Evolutionary conservation across 345 rosid species (phyloP), one percentile per base, ranked within the genome.

Genomic region (Odontarrhena argentea): DNA sequence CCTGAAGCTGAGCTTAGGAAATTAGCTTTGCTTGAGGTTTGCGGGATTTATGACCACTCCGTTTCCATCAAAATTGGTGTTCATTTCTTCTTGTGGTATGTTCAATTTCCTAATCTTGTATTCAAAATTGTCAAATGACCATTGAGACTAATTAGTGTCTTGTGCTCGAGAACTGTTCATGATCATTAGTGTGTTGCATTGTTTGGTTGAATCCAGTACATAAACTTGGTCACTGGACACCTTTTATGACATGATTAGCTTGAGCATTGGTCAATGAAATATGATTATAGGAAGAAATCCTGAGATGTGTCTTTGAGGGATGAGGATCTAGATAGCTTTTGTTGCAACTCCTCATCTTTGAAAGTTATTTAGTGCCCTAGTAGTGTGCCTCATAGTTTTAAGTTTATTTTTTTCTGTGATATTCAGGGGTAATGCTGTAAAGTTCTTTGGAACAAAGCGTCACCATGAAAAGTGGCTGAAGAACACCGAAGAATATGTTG

Each of bases 401-500:
- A 45, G 5, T 22, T 15, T 60, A 79, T 80, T 28, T 63, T 80
- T 80, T 74, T 46, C 52, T 89, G 55, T 89, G 86, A 85, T 86
- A 58, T 22, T 59, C 81, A 88, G 98, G 98, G 97, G 94, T 47
- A 85, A 92, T 69, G 91, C 96, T 37, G 76, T 93, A 9, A 87
- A 78, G 71, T 84, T 86, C 70, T 84, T 93, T 5, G 98, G 98
- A 38, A 88, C 98, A 63, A 80, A 56, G 73, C 84, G 89, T 44
- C 98, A 93, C 74, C 98, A 93, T 63, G 88, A 86, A 36, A 93
- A 84, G 79, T 93, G 98, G 98, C 76, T 88, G 69, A 81, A 72
- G 63, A 85, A 75, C 73, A 83, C 91, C 0, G 97, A 93, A 71
- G 82, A 80, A 63, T 86, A 71, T 65, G 73, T 67, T 51, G 65